These are phyloP conservation scores for Sugiyamaella lignohabitans DNA, from an alignment of 805 yeast species.

Conservation along the genomic window DNA sequence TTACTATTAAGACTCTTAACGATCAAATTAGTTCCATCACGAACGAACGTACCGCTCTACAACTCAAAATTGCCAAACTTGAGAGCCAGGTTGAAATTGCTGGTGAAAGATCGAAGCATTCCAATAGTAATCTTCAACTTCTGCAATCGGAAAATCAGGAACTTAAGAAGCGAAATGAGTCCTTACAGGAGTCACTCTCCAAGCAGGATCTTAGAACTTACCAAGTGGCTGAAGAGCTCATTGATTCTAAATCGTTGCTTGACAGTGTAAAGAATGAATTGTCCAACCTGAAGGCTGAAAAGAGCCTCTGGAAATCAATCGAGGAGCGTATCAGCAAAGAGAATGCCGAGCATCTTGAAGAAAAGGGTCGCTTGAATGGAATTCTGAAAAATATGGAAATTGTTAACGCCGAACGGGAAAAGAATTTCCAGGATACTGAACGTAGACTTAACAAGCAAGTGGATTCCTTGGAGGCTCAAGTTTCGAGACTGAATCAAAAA, in stretches of 20 bases:
- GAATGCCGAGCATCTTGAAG: constrained; percentile 46
- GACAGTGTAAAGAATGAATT: constrained; percentile 42
- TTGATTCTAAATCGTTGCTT: constrained; percentile 43
- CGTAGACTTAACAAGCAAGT: constrained; percentile 44
- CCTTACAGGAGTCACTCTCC: constrained; percentile 38
- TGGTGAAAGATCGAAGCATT: constrained; percentile 43
- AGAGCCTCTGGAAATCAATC: constrained; percentile 41
- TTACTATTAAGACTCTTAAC: constrained; percentile 45
- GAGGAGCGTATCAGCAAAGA: constrained; percentile 50
- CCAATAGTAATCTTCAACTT: constrained; percentile 37
- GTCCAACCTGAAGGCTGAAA: constrained; percentile 49
- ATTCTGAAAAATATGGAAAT: constrained; percentile 56
- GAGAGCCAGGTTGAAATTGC: constrained; percentile 49
- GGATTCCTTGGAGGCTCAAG: constrained; percentile 43
- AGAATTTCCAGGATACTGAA: constrained; percentile 43
- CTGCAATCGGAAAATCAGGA: constrained; percentile 42
- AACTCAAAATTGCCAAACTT: constrained; percentile 47
- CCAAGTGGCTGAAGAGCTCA: constrained; percentile 46
- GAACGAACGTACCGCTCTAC: constrained; percentile 41
- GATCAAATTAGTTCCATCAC: constrained; percentile 38
- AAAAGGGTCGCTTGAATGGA: constrained; percentile 51
- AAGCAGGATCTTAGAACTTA: constrained; percentile 47
- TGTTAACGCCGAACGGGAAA: constrained; percentile 55
- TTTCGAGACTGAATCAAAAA: constrained; percentile 40
- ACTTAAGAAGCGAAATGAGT: constrained; percentile 35